Evolutionary conservation across 495 filamentous ascomycete species (phyloP), one percentile per base, ranked within the genome.

Genomic region (Aspergillus leporis): DNA sequence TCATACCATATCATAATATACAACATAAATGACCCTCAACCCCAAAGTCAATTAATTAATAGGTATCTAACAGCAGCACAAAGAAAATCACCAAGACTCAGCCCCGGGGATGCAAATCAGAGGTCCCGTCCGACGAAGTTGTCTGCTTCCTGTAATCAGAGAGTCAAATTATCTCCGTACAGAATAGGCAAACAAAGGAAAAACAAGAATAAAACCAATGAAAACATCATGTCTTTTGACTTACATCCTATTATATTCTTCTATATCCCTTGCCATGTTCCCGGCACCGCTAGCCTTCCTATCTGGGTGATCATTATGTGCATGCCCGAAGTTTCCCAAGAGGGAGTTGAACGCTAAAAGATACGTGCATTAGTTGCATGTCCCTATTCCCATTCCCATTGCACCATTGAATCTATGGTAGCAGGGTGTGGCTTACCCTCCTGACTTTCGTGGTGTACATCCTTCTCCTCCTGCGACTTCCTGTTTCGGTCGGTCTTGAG

Each of bases 271-370:
- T 23, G 43, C 43, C 43, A 47, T 47, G 12, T 47, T 47, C 43
- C 43, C 43, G 6, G 43, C 43, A 21, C 43, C 43, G 21, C 18
- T 47, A 2, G 43, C 7, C 16, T n/a, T 22, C 43, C 43, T 21
- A 47, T 47, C 43, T 4, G 43, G 43, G 13, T 47, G 43, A 47
- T 47, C 43, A 47, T 47, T 47, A 47, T 47, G 43, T 1, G 43
- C 3, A 6, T 23, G 43, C 19, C 43, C 43, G 43, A 47, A 47
- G 18, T 47, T 47, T 14, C 43, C 43, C 43, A 47, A 23, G 8
- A 47, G 21, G 12, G 18, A 47, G 43, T 47, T 47, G 38, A 41
- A 41, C 38, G 38, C 38, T 41, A 18, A n/a, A n/a, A 47, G 8
- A 9, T 23, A 5, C 3, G 21, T 5, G 7, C 19, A 47, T 47